Evolutionary conservation across 164 flowering plant genomes (phyloP).

Genomic region (Annona squamosa): DNA sequence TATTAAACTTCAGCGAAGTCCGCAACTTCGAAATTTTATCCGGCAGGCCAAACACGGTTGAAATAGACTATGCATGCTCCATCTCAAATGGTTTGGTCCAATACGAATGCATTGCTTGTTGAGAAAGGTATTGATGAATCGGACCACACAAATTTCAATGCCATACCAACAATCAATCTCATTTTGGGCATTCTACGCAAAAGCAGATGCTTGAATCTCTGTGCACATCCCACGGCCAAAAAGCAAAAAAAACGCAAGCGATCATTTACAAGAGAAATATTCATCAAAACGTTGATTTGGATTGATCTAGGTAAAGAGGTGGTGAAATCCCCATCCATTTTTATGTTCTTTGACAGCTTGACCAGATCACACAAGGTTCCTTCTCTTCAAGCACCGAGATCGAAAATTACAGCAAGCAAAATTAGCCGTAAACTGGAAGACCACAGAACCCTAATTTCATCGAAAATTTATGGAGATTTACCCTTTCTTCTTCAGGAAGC

Average conservation of each 20-base stretch:
- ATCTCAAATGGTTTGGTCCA: too few relatives aligned
- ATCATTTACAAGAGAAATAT: neutral
- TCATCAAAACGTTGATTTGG: neutral
- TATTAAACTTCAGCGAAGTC: too few relatives aligned
- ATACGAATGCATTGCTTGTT: too few relatives aligned
- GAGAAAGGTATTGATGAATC: too few relatives aligned
- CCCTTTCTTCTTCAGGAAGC: neutral
- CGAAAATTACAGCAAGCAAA: neutral
- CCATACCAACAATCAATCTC: neutral
- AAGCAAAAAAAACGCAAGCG: neutral
- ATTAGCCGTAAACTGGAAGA: neutral
- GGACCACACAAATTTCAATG: neutral
- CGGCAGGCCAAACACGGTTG: too few relatives aligned
- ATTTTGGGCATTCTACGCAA: neutral
- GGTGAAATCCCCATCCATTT: neutral
- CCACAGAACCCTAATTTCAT: constrained; percentile 1
- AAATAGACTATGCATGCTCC: too few relatives aligned
- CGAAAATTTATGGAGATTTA: neutral
- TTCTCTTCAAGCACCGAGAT: neutral
- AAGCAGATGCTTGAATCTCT: neutral
- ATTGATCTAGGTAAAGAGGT: neutral
- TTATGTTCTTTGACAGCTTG: neutral
- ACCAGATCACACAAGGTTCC: neutral
- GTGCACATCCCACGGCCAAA: too few relatives aligned
- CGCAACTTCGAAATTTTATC: too few relatives aligned